Evolutionary conservation across 2,329 filamentous ascomycete genomes (phyloP), one percentile per base, ranked within the genome.

Genomic region (Thelonectria olida): DNA sequence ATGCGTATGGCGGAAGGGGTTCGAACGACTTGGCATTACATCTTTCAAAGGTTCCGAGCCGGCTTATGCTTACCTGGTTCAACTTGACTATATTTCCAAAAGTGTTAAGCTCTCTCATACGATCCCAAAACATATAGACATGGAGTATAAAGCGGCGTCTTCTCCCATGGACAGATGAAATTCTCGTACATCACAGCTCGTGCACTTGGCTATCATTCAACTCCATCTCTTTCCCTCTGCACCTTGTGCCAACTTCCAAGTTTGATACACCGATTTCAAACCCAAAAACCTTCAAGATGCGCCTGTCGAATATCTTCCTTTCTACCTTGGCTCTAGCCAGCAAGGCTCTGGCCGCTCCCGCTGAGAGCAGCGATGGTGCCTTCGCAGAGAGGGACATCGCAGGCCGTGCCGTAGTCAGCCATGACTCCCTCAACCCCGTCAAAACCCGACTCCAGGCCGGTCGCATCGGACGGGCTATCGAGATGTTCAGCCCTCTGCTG

Each of bases 401-500:
- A 1, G 19, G 51, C 10, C 64, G 67, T 8, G 72, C 58, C 13
- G 63, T 67, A 20, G 71, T 75, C 17, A 22, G 2, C 41, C 71
- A 75, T 47, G 68, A 73, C 27, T 65, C 67, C 13, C 63, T 75
- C 7, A 66, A 67, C 31, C 67, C 71, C 25, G 65, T 75, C 19
- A 22, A 57, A 7, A 65, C 73, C 53, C 66, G 66, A 1, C 68
- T 74, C 8, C 72, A 72, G 28, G 38, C 55, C 6, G 72, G 72
- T 25, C 45, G 61, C 5, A 59, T 65, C 10, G 71, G 73, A 27
- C 49, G 54, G n/a, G 61, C 73, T 38, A 72, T 74, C 38, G 61
- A 67, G 42, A 74, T 71, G 64, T 74, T 71, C 61, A 68, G 74
- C 59, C 74, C 74, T 9, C 66, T 67, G 44, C 69, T 77, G 7